Evolutionary conservation across 352 stramenopile species (phyloP).

Genomic region (Phytophthora vignae): DNA sequence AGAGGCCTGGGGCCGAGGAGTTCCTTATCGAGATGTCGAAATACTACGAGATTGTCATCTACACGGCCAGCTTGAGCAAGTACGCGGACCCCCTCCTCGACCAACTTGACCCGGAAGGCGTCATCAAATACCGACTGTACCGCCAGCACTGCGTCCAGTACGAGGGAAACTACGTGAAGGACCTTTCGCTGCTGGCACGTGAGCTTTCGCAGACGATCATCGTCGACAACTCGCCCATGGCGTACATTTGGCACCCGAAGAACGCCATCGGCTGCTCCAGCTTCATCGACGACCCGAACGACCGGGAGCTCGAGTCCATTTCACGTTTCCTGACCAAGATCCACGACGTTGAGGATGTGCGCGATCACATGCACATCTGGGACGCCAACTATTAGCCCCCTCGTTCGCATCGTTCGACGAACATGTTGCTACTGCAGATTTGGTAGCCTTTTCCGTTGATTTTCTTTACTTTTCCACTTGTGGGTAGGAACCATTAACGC

Average conservation of each 20-base stretch:
- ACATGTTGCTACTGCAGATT: too few species aligned
- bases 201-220: conserved; percentile 95
- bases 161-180: conserved; percentile 97
- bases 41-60: conserved; percentile 98
- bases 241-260: conserved; percentile 96
- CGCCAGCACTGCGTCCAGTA: conserved; percentile 95
- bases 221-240: conserved; percentile 98
- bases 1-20: conserved; percentile 94
- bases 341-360: conserved; percentile 55
- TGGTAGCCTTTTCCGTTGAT: too few species aligned
- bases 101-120: conserved; percentile 90
- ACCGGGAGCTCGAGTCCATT: conserved; percentile 86
- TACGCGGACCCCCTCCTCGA: conserved; percentile 98
- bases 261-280: conserved; percentile 76
- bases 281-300: conserved; percentile 90
- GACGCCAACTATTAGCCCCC: conserved; percentile 53
- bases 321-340: conserved; percentile 57
- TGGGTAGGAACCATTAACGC: too few species aligned
- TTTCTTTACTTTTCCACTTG: too few species aligned
- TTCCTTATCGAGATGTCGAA: conserved; percentile 96
- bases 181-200: conserved; percentile 93
- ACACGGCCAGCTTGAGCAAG: conserved; percentile 96
- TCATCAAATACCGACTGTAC: conserved; percentile 91
- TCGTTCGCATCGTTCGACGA: too few species aligned
- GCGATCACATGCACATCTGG: conserved; percentile 66